phyloP scores from a whole-genome alignment of 2,329 filamentous ascomycete genomes.

The Aspergillus vadensis region DNA sequence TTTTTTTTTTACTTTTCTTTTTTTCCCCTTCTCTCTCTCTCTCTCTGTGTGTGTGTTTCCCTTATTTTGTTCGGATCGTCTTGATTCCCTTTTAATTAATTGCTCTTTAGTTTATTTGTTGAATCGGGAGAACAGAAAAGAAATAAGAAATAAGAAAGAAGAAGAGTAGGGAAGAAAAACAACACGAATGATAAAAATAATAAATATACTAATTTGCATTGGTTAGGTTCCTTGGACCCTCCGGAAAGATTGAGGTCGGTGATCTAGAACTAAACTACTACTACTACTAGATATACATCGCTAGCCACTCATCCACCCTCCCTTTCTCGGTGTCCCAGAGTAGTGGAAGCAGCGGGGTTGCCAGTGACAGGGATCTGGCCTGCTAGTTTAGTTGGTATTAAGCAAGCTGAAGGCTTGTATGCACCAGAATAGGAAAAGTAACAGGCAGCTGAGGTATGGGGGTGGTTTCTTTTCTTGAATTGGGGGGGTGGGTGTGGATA shows the following conservation, averaged over 20 bases:
- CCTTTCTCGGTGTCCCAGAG: slow-evolving; percentile 24
- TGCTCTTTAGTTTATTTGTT: background rate
- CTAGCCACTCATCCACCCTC: slow-evolving; percentile 13
- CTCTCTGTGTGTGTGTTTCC: background rate
- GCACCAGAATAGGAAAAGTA: slow-evolving; percentile 8
- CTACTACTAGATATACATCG: slow-evolving; percentile 25
- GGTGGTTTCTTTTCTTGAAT: background rate
- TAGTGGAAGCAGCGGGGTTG: slow-evolving; percentile 31
- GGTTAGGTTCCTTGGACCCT: slow-evolving; percentile 9
- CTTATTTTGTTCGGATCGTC: background rate
- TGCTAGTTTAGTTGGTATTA: slow-evolving; percentile 10
- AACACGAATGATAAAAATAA: slow-evolving; percentile 4
- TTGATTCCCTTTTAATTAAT: background rate
- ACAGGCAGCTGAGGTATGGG: background rate
- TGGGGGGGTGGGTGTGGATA: background rate
- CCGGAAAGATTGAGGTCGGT: slow-evolving; percentile 16
- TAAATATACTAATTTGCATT: background rate
- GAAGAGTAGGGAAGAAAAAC: slow-evolving; percentile 6
- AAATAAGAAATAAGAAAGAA: background rate
- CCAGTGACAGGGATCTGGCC: slow-evolving; percentile 23
- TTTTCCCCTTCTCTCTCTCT: background rate
- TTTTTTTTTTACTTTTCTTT: background rate
- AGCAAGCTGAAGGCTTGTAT: slow-evolving; percentile 20
- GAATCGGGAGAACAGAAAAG: background rate
- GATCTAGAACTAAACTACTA: slow-evolving; percentile 29